These are phyloP conservation scores for Arachis monticola DNA, from an alignment of 331 rosid genomes.

Conservation along the genomic window DNA sequence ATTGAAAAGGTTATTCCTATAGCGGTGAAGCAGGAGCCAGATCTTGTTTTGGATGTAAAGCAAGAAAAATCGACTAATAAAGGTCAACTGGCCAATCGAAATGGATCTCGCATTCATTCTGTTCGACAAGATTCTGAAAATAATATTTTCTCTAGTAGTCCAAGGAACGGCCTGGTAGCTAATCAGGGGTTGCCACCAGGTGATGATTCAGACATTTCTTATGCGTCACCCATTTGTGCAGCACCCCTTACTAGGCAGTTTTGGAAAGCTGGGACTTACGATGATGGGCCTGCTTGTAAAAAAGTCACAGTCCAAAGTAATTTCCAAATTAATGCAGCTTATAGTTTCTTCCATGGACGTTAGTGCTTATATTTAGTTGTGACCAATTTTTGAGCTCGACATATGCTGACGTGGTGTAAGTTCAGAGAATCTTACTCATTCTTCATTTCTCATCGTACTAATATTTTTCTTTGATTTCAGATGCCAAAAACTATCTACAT, in stretches of 20 bases:
- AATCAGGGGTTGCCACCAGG: conserved; percentile 66
- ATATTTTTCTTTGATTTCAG: conserved; percentile 49
- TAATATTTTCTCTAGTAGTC: conserved; percentile 57
- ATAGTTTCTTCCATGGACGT: conserved; percentile 36
- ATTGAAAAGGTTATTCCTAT: conserved; percentile 45
- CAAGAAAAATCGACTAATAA: conserved; percentile 31
- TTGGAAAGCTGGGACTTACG: conserved; percentile 92
- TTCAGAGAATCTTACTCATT: conserved; percentile 16
- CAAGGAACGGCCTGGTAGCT: conserved; percentile 62
- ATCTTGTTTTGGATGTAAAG: conserved; percentile 30
- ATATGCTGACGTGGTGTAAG: background rate
- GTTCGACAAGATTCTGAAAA: conserved; percentile 54
- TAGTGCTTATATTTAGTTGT: too few relatives aligned
- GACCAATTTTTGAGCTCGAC: conserved; percentile 4
- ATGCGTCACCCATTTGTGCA: conserved; percentile 51
- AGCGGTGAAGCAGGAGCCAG: conserved; percentile 61
- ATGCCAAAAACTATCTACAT: conserved; percentile 63
- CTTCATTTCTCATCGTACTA: conserved; percentile 25
- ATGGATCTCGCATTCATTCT: background rate
- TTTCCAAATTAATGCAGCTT: conserved; percentile 19
- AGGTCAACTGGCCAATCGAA: conserved; percentile 1
- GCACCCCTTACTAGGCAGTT: conserved; percentile 81
- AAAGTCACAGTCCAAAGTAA: conserved; percentile 57
- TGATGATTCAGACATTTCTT: conserved; percentile 65
- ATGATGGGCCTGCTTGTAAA: conserved; percentile 58